A percentile compares a stretch with the other conserved stretches of the same genome.
Conservation (phyloP, 2,329 filamentous ascomycete species). For the Alternaria brassicae region DNA sequence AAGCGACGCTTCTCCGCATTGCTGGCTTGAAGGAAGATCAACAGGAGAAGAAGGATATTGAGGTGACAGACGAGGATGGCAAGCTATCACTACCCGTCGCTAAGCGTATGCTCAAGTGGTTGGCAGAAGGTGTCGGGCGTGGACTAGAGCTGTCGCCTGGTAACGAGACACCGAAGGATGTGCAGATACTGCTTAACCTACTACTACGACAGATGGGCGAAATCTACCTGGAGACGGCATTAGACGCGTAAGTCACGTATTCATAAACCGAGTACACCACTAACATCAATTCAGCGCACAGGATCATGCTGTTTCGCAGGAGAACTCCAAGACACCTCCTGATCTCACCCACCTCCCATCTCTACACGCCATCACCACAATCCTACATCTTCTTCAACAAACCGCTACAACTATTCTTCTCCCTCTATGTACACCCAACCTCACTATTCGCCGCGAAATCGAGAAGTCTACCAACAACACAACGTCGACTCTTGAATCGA, state of each 20-base stretch:
- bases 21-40: conserved; percentile 81
- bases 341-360: conserved; percentile 84
- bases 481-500: conserved; percentile 81
- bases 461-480: conserved; percentile 79
- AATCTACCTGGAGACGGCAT: conserved; percentile 72
- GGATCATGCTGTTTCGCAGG: conserved; percentile 77
- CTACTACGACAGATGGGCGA: conserved; percentile 88
- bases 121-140: conserved; percentile 91
- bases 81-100: conserved; percentile 81
- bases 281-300: conserved; percentile 49
- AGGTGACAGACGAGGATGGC: conserved; percentile 90
- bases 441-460: conserved; percentile 88
- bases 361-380: conserved; percentile 81
- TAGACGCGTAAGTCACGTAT: conserved; percentile 60
- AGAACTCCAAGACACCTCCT: conserved; percentile 82
- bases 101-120: conserved; percentile 98
- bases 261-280: background rate
- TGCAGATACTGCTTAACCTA: conserved; percentile 81
- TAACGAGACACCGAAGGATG: conserved; percentile 91
- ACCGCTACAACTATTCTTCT: conserved; percentile 91
- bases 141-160: conserved; percentile 88
- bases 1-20: conserved; percentile 86
- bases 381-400: conserved; percentile 90
- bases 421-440: conserved; percentile 85
- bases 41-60: conserved; percentile 82